Base-by-base conservation (phyloP, 805 yeast species). In the Lipomyces sp. region DNA sequence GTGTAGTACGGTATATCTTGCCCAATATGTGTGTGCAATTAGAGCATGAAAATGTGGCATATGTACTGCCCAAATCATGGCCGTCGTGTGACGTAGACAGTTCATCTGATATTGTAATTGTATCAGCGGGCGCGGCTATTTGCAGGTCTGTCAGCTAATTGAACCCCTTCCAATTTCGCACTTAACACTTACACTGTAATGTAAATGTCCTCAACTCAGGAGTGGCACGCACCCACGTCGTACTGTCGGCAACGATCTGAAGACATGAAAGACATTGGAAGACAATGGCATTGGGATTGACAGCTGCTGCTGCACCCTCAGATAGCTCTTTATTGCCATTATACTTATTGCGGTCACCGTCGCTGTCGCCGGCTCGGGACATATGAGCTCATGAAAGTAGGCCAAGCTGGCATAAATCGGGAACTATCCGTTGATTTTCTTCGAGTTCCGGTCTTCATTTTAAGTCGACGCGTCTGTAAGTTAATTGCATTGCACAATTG, bases 381-480 rank as follows among this genome's bases (percentile, higher is more conserved):
- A 51, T 51, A 32, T 51, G 54, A 42, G 48, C 48, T n/a, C 48
- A 42, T 42, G 48, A 42, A 42, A 42, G n/a, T n/a, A 42, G 48
- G 29, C n/a, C 48, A 42, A 42, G 18, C 18, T 15, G 48, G 48
- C 48, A 42, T 42, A 42, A 3, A 42, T 42, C 48, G 7, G 48
- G 10, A 42, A 5, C 48, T 10, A 42, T 15, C 7, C 13, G 7
- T 42, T 11, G 13, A 24, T 24, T n/a, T 53, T 10, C 15, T 48
- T 69, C 75, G 63, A 92, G 92, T 42, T 11, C 5, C 2, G 48
- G n/a, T 24, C 2, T 42, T 6, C 4, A 42, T 42, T 7, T 42
- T 3, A 24, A 42, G 24, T 18, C 48, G 48, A 42, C 48, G 48
- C 48, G 48, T 42, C 48, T 42, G 24, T 42, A 42, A 42, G n/a